These are phyloP conservation scores for Linnemannia schmuckeri DNA, from an alignment of 192 early-diverging fungal genomes.

Conservation along the genomic window DNA sequence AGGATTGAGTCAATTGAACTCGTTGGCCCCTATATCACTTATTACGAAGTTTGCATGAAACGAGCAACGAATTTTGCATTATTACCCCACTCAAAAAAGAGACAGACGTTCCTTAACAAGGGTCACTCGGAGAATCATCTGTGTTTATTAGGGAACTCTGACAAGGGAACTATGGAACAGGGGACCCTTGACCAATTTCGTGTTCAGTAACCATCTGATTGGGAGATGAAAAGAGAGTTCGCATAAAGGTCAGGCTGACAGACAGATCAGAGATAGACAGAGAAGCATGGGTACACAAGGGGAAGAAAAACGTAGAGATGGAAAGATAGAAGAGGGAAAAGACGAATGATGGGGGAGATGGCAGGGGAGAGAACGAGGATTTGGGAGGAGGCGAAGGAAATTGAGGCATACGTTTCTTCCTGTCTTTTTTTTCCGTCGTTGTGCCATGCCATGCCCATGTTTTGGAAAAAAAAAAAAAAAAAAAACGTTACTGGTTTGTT, in stretches of 20 bases:
- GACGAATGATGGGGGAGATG: background rate
- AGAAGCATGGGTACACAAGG: background rate
- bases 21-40: too few relatives aligned
- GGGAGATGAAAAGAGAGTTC: background rate
- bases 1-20: too few relatives aligned
- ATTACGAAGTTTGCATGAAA: too few relatives aligned
- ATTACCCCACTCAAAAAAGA: too few relatives aligned
- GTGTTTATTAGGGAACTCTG: too few relatives aligned
- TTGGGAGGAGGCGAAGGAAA: background rate
- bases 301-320: background rate
- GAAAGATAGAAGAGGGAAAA: background rate
- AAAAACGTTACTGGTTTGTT: too few relatives aligned
- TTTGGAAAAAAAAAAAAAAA: too few relatives aligned
- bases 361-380: background rate
- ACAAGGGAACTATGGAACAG: background rate
- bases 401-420: background rate
- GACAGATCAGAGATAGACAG: background rate
- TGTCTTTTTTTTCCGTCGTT: background rate
- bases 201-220: background rate
- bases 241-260: conserved; percentile 1
- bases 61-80: too few relatives aligned
- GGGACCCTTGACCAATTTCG: conserved; percentile 2
- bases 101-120: too few relatives aligned
- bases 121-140: too few relatives aligned
- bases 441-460: background rate